A percentile compares a stretch with the other conserved stretches of the same genome.
Evolutionary conservation across 306 rosid genomes (phyloP).

Genomic region (Cicer judaicum): DNA sequence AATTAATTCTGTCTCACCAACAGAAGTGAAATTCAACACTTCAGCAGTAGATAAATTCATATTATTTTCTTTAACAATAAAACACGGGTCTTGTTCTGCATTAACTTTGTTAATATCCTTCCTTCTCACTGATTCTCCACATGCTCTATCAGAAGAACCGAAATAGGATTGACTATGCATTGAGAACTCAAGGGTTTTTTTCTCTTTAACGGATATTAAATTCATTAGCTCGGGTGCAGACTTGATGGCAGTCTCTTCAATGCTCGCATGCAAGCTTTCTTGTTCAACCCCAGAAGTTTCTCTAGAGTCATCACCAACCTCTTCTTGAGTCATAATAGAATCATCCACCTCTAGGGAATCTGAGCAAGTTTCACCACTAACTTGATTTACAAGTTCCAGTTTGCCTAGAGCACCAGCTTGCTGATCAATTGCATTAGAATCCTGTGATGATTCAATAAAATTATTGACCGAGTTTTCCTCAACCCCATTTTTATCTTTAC

Average conservation of each 20-base stretch:
- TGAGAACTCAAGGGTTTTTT: conserved; percentile 28
- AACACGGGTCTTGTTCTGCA: conserved; percentile 40
- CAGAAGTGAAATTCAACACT: conserved; percentile 41
- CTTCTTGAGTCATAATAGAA: conserved; percentile 34
- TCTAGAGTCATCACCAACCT: conserved; percentile 42
- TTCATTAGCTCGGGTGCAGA: conserved; percentile 15
- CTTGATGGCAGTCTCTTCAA: conserved; percentile 26
- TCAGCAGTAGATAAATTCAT: conserved; percentile 31
- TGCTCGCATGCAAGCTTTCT: conserved; percentile 30
- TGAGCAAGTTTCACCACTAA: conserved; percentile 16
- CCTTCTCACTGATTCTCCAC: conserved; percentile 5
- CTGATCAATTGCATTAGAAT: conserved; percentile 44
- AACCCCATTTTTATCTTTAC: conserved; percentile 37
- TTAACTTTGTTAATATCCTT: conserved; percentile 32
- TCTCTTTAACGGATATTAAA: conserved; percentile 33
- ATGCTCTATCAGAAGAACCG: conserved; percentile 36
- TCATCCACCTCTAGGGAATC: conserved; percentile 45
- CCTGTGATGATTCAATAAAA: conserved; percentile 36
- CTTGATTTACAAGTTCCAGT: conserved; percentile 39
- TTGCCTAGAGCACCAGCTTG: conserved; percentile 40
- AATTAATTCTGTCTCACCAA: conserved; percentile 44
- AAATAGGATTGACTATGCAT: conserved; percentile 13
- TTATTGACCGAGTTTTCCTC: conserved; percentile 49
- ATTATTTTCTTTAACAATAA: conserved; percentile 45
- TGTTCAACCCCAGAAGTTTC: conserved; percentile 34